Evolutionary conservation across 2,329 filamentous ascomycete genomes (phyloP).

Genomic region (Exophiala dermatitidis): DNA sequence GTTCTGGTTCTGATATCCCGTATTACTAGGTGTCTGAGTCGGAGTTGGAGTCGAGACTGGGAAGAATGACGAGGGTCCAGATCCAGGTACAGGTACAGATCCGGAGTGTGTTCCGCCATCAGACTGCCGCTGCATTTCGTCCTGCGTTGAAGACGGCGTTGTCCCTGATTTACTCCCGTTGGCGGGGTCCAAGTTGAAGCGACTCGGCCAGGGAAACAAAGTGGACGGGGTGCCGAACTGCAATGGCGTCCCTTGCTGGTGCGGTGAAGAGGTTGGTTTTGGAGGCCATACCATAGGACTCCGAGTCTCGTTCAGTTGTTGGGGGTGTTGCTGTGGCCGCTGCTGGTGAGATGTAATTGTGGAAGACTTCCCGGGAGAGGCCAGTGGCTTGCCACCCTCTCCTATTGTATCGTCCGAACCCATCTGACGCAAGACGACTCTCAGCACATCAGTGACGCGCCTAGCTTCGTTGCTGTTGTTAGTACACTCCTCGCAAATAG

Average conservation of each 20-base stretch:
- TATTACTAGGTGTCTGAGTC: no score
- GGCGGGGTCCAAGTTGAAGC: slow-evolving; percentile 5
- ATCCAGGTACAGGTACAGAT: background rate
- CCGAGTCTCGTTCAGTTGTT: no score
- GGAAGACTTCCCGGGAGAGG: background rate
- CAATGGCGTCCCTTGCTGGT: no score
- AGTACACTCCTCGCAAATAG: slow-evolving; percentile 23
- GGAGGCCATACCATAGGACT: no score
- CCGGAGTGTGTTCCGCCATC: background rate
- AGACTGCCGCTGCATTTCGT: no score
- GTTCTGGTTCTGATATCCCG: background rate
- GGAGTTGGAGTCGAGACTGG: slow-evolving; percentile 4
- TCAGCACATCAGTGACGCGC: slow-evolving; percentile 22
- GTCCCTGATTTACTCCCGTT: background rate
- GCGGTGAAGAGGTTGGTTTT: no score
- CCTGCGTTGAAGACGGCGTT: background rate
- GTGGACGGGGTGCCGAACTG: no score
- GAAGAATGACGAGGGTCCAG: slow-evolving; percentile 4
- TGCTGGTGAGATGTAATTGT: background rate
- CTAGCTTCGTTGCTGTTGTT: slow-evolving; percentile 22
- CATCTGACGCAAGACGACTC: slow-evolving; percentile 9
- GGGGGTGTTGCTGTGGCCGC: background rate
- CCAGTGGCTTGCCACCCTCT: background rate
- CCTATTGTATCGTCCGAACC: background rate
- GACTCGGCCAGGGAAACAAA: slow-evolving; percentile 5